Conservation (phyloP, 805 yeast genomes). For the Saturnispora serradocipensis region DNA sequence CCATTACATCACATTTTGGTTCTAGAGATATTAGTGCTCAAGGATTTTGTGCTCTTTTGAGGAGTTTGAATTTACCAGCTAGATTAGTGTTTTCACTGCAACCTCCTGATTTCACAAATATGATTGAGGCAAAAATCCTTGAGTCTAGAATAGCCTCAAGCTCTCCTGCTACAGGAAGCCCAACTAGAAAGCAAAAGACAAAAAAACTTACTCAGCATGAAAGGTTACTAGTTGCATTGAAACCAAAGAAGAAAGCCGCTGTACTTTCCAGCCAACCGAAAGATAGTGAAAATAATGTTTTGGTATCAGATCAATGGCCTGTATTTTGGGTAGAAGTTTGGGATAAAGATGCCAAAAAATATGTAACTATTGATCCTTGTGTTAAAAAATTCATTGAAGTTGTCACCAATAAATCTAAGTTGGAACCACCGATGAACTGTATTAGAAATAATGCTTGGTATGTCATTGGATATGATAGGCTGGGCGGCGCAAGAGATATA, state of each 20-base stretch:
- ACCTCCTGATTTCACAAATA: slow-evolving; percentile 73
- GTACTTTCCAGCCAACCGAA: slow-evolving; percentile 6
- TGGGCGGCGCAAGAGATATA: slow-evolving; percentile 65
- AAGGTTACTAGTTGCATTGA: slow-evolving; percentile 19
- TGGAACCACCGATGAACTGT: slow-evolving; percentile 59
- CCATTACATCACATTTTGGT: slow-evolving; percentile 46
- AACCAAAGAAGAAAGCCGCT: slow-evolving; percentile 20
- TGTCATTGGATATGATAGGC: slow-evolving; percentile 65
- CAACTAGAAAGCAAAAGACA: neutral
- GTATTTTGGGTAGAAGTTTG: slow-evolving; percentile 93
- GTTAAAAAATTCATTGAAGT: slow-evolving; percentile 56
- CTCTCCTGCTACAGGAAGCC: neutral
- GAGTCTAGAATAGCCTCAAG: slow-evolving; percentile 10
- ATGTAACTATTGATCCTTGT: slow-evolving; percentile 85
- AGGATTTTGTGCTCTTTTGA: slow-evolving; percentile 69
- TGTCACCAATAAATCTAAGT: slow-evolving; percentile 39
- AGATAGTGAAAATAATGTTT: neutral
- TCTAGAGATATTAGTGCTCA: slow-evolving; percentile 75
- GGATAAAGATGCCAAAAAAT: slow-evolving; percentile 60
- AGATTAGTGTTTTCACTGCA: slow-evolving; percentile 78
- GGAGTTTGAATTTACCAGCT: slow-evolving; percentile 64
- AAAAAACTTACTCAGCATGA: slow-evolving; percentile 20
- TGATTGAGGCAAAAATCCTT: slow-evolving; percentile 12
- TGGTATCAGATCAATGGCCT: slow-evolving; percentile 37
- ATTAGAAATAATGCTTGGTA: slow-evolving; percentile 54